These are phyloP conservation scores for Chrysoporthe deuterocubensis DNA, from an alignment of 2,329 filamentous ascomycete genomes.

Conservation along the genomic window DNA sequence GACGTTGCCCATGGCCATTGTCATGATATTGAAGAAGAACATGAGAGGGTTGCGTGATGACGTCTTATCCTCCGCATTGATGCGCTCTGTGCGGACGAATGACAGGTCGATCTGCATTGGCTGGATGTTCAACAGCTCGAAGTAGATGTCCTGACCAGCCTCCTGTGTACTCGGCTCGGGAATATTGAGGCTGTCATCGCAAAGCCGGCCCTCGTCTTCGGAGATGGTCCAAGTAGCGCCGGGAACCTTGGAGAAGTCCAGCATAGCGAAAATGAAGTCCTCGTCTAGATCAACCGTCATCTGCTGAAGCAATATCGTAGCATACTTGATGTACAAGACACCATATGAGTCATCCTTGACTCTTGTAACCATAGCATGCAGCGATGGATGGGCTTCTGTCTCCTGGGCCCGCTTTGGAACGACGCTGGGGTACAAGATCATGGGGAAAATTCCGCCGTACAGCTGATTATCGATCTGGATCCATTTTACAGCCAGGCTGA, in stretches of 20 bases:
- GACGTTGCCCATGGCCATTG: conserved; percentile 99
- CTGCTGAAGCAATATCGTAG: conserved; percentile 89
- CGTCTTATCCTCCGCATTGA: conserved; percentile 95
- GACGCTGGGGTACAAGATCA: conserved; percentile 95
- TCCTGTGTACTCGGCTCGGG: conserved; percentile 88
- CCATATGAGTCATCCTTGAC: conserved; percentile 99
- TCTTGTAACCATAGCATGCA: conserved; percentile 87
- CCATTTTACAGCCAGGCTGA: conserved; percentile 94
- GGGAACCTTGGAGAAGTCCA: conserved; percentile 93
- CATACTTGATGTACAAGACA: conserved; percentile 98
- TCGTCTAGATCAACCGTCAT: conserved; percentile 98
- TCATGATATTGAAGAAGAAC: conserved; percentile 98
- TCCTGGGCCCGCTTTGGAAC: conserved; percentile 97
- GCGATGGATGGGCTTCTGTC: conserved; percentile 92
- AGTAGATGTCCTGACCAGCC: conserved; percentile 92
- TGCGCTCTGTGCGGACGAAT: conserved; percentile 93
- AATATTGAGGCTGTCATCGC: conserved; percentile 87
- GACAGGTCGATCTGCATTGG: conserved; percentile 98
- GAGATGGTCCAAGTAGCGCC: conserved; percentile 83
- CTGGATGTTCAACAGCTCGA: conserved; percentile 94
- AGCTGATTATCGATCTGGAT: conserved; percentile 98
- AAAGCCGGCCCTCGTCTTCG: conserved; percentile 81
- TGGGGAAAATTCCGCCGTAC: conserved; percentile 97
- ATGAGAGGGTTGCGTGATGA: conserved; percentile 92
- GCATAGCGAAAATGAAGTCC: conserved; percentile 93